These are phyloP conservation scores for Galium porrigens DNA, from an alignment of 305 asterid species.

Conservation along the genomic window DNA sequence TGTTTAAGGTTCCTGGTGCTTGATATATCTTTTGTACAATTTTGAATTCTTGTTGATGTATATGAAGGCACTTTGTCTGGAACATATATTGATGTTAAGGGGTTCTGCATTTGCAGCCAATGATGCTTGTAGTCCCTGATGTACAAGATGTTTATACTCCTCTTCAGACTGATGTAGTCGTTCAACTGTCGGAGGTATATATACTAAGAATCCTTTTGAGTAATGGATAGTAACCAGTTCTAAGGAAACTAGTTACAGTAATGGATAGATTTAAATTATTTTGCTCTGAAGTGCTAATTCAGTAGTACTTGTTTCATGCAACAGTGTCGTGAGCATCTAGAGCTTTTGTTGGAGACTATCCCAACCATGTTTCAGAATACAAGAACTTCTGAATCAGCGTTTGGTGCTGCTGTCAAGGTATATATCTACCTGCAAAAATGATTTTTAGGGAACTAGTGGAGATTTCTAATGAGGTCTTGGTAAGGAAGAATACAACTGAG, in stretches of 20 bases:
- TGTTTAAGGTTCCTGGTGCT: not conserved
- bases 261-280: too few species aligned
- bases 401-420: conserved; percentile 96
- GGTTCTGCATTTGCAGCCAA: conserved; percentile 51
- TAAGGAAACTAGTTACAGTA: not conserved
- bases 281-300: not conserved
- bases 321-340: conserved; percentile 86
- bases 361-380: conserved; percentile 80
- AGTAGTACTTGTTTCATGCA: conserved; percentile 21
- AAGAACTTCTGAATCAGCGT: conserved; percentile 80
- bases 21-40: not conserved
- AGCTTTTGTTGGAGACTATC: conserved; percentile 71
- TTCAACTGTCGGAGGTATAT: conserved; percentile 84
- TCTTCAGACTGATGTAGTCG: conserved; percentile 79
- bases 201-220: conserved; percentile 17
- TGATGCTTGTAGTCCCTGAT: conserved; percentile 97
- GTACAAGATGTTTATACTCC: conserved; percentile 98
- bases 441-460: not conserved
- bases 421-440: not conserved
- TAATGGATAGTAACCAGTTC: not conserved
- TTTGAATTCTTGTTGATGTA: not conserved
- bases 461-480: not conserved
- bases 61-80: not conserved
- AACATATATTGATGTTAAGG: conserved; percentile 14
- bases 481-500: not conserved